Conservation (phyloP, 2,329 filamentous ascomycete genomes). For the Lasiodiplodia theobromae region DNA sequence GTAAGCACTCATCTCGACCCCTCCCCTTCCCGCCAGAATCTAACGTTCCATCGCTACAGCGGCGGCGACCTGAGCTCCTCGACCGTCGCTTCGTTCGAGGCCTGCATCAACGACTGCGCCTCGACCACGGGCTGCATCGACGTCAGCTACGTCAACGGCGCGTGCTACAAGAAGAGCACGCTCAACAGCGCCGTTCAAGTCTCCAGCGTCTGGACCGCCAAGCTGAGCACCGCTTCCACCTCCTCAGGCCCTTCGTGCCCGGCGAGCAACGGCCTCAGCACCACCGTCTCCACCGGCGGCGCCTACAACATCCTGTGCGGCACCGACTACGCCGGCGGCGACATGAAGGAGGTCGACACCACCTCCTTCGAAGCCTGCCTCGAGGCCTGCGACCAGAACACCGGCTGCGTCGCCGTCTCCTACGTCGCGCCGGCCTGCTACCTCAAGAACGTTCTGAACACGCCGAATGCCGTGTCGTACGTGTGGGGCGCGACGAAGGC, state of each 20-base stretch:
- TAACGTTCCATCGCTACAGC: not conserved
- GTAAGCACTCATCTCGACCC: not conserved
- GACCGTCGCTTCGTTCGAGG: slow-evolving; percentile 8
- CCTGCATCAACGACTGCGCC: slow-evolving; percentile 24
- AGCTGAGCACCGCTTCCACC: not conserved
- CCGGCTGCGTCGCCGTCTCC: not conserved
- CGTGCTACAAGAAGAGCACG: slow-evolving; percentile 29
- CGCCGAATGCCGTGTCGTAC: not conserved
- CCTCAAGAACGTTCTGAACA: slow-evolving; percentile 1
- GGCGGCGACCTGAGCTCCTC: slow-evolving; percentile 26
- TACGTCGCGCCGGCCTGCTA: slow-evolving; percentile 10
- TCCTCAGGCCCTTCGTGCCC: not conserved
- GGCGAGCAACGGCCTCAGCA: not conserved
- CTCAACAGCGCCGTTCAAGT: not conserved
- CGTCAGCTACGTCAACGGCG: slow-evolving; percentile 22
- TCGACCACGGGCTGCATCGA: slow-evolving; percentile 24
- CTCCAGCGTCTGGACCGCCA: slow-evolving; percentile 25
- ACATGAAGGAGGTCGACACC: not conserved
- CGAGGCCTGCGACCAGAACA: not conserved
- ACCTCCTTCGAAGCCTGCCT: not conserved
- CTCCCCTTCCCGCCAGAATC: not conserved
- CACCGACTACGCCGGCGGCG: slow-evolving; percentile 7
- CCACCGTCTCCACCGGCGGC: not conserved
- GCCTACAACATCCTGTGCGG: slow-evolving; percentile 6
- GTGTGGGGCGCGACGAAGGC: not conserved